Evolutionary conservation across 257 asterid species (phyloP), one percentile per base, ranked within the genome.

Genomic region (Fraxinus americana): DNA sequence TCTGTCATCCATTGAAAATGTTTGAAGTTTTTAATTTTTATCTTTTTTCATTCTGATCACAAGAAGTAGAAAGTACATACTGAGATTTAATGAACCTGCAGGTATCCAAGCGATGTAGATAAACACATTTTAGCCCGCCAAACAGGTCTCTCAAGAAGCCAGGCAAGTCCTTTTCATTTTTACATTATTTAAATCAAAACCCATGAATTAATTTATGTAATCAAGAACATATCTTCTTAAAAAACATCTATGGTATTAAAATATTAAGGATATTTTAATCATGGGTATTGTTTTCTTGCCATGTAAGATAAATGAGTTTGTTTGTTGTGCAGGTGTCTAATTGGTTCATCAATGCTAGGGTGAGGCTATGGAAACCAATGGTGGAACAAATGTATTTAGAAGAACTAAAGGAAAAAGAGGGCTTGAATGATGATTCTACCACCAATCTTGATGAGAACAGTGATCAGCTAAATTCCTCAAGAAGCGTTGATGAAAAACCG

Each of bases 281-380:
- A 80, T 78, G 75, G 75, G 74, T 39, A 32, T 75, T 70, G 54
- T 67, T 63, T 14, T 19, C 21, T 71, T 85, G 81, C 80, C 76
- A 23, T 74, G 71, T 75, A 54, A 36, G 57, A 45, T 67, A 35
- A 25, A 70, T 61, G 21, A 36, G 11, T 50, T 34, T 35, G 1
- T 6, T 43, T 12, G 50, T 43, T 5, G 14, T 70, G 68, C 82
- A 94, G 99, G 99, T 94, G 54, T 94, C 99, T 5, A 94, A 94
- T 69, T 94, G 99, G 99, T 92, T 94, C 80, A 94, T 94, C 76
- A 92, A 94, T 75, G 99, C 98, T 1, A 87, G 99, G 73, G 98
- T 95, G 72, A 88, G 99, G 87, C 84, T 95, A 30, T 95, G 99
- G 99, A 95, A 95, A 39, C 99, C 99, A n/a, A 95, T 95, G 99